phyloP scores from a whole-genome alignment of 805 yeast genomes.

The Saccharomycopsis oosterbeekiorum region DNA sequence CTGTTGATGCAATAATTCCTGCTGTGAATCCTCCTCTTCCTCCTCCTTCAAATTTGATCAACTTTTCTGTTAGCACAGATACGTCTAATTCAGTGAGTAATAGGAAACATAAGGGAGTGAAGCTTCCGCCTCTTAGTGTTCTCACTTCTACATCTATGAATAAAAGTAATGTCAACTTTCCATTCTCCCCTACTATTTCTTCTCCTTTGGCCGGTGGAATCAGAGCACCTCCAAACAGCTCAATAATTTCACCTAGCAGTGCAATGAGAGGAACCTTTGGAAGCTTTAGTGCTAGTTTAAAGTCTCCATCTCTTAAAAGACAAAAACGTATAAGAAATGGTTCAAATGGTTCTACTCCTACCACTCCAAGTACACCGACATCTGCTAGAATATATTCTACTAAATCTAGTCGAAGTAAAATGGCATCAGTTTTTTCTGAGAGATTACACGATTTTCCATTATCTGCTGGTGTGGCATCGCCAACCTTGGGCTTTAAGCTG shows the following conservation, averaged over 20 bases:
- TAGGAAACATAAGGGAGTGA: background rate
- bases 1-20: background rate
- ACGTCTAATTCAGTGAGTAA: background rate
- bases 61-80: background rate
- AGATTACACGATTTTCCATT: background rate
- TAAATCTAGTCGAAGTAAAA: slow-evolving; percentile 9
- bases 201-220: background rate
- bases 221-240: background rate
- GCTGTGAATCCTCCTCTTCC: background rate
- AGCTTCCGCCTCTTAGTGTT: background rate
- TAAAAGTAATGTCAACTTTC: background rate
- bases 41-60: background rate
- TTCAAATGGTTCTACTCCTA: background rate
- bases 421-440: slow-evolving; percentile 16
- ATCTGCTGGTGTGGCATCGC: background rate
- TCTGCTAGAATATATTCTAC: background rate
- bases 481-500: background rate
- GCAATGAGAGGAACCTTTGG: background rate
- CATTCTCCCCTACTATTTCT: background rate
- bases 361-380: background rate
- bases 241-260: background rate
- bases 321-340: background rate
- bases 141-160: background rate
- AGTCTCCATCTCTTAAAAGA: background rate
- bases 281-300: background rate